These are phyloP conservation scores for Penicillium dipodomyicola DNA, from an alignment of 495 filamentous ascomycete genomes.

Conservation along the genomic window DNA sequence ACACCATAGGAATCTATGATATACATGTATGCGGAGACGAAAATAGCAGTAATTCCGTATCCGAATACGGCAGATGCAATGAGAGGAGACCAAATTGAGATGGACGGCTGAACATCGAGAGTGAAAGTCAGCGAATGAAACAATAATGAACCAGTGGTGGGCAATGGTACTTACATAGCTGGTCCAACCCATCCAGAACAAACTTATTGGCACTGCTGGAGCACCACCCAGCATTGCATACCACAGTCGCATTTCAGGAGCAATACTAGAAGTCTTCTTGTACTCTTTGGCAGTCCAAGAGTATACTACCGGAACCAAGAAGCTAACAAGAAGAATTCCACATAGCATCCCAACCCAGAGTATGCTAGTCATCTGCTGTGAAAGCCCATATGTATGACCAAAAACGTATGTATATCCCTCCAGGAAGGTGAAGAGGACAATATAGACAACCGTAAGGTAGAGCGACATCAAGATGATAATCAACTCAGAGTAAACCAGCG, in stretches of 20 bases:
- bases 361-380: conserved; percentile 47
- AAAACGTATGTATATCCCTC: conserved; percentile 62
- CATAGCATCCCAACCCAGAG: conserved; percentile 54
- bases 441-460: conserved; percentile 59
- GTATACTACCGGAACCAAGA: conserved; percentile 50
- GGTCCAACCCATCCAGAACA: conserved; percentile 66
- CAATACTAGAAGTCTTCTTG: conserved; percentile 14
- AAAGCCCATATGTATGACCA: conserved; percentile 50
- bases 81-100: conserved; percentile 54
- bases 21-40: conserved; percentile 49
- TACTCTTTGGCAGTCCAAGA: conserved; percentile 6
- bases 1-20: conserved; percentile 50
- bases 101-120: conserved; percentile 26
- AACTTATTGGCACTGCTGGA: conserved; percentile 49
- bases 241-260: conserved; percentile 56
- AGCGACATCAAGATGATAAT: conserved; percentile 49
- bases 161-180: conserved; percentile 32
- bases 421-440: conserved; percentile 61
- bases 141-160: neutral
- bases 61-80: conserved; percentile 48
- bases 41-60: conserved; percentile 48
- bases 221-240: conserved; percentile 56
- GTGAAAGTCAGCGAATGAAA: neutral
- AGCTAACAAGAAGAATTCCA: conserved; percentile 45
- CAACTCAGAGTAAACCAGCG: conserved; percentile 33